These are phyloP conservation scores for Cryphonectria japonica DNA, from an alignment of 2,329 filamentous ascomycete species.

Conservation along the genomic window DNA sequence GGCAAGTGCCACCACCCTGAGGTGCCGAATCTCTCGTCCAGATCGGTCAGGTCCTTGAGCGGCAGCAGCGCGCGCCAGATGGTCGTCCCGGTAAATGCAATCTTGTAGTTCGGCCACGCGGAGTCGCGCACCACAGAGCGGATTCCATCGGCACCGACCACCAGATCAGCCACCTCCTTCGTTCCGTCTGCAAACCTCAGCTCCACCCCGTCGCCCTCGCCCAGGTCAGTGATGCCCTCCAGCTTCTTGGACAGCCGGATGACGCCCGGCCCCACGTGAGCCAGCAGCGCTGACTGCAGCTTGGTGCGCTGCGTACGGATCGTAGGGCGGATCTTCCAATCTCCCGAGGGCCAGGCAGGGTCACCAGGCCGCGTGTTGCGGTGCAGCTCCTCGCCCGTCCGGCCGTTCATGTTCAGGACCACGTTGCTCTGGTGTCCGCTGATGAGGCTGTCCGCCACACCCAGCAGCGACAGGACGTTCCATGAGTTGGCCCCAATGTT, in stretches of 20 bases:
- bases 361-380: slow-evolving; percentile 32
- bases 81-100: slow-evolving; percentile 45
- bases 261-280: slow-evolving; percentile 46
- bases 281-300: slow-evolving; percentile 53
- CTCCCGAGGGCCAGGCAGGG: slow-evolving; percentile 18
- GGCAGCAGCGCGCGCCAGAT: slow-evolving; percentile 52
- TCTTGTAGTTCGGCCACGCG: slow-evolving; percentile 32
- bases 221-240: slow-evolving; percentile 41
- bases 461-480: slow-evolving; percentile 40
- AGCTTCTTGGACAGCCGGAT: slow-evolving; percentile 52
- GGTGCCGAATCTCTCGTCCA: slow-evolving; percentile 34
- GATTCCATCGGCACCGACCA: slow-evolving; percentile 58
- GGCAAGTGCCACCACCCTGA: slow-evolving; percentile 51
- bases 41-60: slow-evolving; percentile 39
- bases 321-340: slow-evolving; percentile 23
- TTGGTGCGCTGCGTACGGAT: slow-evolving; percentile 37
- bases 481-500: slow-evolving; percentile 42
- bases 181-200: slow-evolving; percentile 51
- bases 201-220: slow-evolving; percentile 38
- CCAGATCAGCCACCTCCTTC: slow-evolving; percentile 46
- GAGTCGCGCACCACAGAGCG: slow-evolving; percentile 44
- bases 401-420: slow-evolving; percentile 34
- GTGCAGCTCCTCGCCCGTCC: slow-evolving; percentile 35
- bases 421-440: slow-evolving; percentile 25
- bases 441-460: slow-evolving; percentile 33